Base-by-base conservation (phyloP, 2,329 filamentous ascomycete genomes). In the Talaromyces sp. region DNA sequence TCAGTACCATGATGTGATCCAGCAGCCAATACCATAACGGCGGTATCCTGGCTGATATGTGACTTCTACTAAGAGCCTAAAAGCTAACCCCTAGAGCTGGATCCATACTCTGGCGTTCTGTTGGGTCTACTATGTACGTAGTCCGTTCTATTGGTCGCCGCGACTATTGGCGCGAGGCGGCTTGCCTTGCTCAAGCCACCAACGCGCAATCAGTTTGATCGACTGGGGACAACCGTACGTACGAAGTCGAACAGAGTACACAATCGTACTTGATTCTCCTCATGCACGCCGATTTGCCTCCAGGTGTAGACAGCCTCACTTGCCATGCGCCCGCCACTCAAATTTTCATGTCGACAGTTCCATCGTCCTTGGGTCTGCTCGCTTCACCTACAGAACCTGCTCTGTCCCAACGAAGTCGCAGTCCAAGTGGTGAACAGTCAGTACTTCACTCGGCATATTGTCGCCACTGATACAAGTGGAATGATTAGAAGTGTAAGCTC, bases 141-240 rank as follows among this genome's bases (percentile, higher is more conserved):
- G 51, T 54, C 51, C 51, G 51, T 54, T 54, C 51, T 29, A 63
- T 64, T 65, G 58, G 56, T n/a, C 17, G 56, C 58, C n/a, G 49
- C 63, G 49, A 65, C 49, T 65, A 62, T 58, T 65, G 49, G 40
- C 51, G 58, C 36, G 34, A 62, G 47, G 47, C 45, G 59, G 47
- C 58, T 61, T 65, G 58, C 38, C 64, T 36, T 61, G 47, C 36
- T 36, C 45, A 54, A 61, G 45, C 19, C 59, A 49, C 40, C 59
- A 51, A 56, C 53, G 5, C 17, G 19, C 49, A n/a, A 31, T 53
- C 27, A 31, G 27, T 31, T 8, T 53, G 5, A 31, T 31, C 27
- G 8, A 53, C 15, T 53, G 49, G 27, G 8, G 7, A 53, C 49
- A 31, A 53, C 15, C 29, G 3, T 34, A 34, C 29, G n/a, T 56